Base-by-base conservation (phyloP, 768 basidiomycete species). In the Kwoniella pini region DNA sequence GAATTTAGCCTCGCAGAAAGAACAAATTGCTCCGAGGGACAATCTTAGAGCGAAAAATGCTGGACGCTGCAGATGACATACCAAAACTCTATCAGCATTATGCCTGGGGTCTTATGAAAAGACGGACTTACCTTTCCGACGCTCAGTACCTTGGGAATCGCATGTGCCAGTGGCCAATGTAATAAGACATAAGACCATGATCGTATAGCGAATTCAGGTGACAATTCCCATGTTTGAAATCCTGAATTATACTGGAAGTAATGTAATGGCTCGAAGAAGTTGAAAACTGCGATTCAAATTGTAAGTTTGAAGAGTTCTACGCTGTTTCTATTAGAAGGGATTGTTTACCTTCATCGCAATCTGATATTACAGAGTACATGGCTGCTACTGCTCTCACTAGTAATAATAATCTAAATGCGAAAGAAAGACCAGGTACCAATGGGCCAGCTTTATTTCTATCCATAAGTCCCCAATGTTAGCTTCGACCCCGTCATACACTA, bases 291-390 rank as follows among this genome's bases (percentile, higher is more conserved):
- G n/a, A n/a, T n/a, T n/a, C n/a, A n/a, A n/a, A n/a, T n/a, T n/a
- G n/a, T n/a, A n/a, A n/a, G n/a, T n/a, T n/a, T n/a, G n/a, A n/a
- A n/a, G n/a, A n/a, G n/a, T n/a, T n/a, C n/a, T n/a, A n/a, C n/a
- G n/a, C n/a, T n/a, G n/a, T n/a, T n/a, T n/a, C n/a, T n/a, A n/a
- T n/a, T n/a, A n/a, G n/a, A n/a, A n/a, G n/a, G n/a, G n/a, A n/a
- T n/a, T n/a, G n/a, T n/a, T n/a, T n/a, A 92, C 95, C 93, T 85
- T 99, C 96, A 73, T 99, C 96, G 64, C 96, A 98, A 74, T 98
- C 96, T 70, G 87, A 85, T 57, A 95, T 90, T 67, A 91, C 91
- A 12, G 89, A 85, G 75, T 98, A 98, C 93, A 99, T 97, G 2
- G 93, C 96, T 0, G 84, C 87, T 24, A 85, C 80, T 28, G 93